phyloP scores from a whole-genome alignment of 129 eudicot genomes.

The Dittrichia graveolens region DNA sequence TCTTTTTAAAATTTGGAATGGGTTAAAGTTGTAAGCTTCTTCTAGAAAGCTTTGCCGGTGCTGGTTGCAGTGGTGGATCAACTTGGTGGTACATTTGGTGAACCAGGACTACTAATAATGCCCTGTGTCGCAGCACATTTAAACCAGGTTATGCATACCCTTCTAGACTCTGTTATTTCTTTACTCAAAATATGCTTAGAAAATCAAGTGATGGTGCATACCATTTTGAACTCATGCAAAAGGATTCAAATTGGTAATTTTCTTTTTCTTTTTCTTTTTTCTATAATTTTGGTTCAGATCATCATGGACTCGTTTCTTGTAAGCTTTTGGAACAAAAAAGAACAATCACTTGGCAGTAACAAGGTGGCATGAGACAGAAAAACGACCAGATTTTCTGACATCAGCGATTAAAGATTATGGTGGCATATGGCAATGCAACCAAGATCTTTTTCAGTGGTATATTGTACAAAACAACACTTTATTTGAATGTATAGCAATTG shows the following conservation, averaged over 20 bases:
- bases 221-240: too few relatives aligned
- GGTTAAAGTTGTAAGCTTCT: constrained; percentile 9
- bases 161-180: neutral
- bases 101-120: constrained; percentile 75
- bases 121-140: constrained; percentile 96
- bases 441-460: constrained; percentile 13
- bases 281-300: constrained; percentile 52
- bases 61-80: constrained; percentile 90
- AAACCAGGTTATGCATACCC: constrained; percentile 57
- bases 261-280: constrained; percentile 15
- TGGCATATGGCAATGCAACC: neutral
- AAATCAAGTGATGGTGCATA: neutral
- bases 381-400: neutral
- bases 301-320: constrained; percentile 81
- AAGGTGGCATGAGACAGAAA: constrained; percentile 39
- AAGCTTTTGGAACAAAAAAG: constrained; percentile 52
- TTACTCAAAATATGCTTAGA: neutral
- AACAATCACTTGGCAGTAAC: constrained; percentile 30
- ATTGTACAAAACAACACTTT: neutral
- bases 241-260: neutral
- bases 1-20: neutral
- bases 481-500: too few relatives aligned
- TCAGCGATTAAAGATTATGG: neutral
- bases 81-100: constrained; percentile 81
- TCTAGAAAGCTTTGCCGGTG: constrained; percentile 91